phyloP scores from a whole-genome alignment of 305 asterid genomes.

The Plantago rigida region DNA sequence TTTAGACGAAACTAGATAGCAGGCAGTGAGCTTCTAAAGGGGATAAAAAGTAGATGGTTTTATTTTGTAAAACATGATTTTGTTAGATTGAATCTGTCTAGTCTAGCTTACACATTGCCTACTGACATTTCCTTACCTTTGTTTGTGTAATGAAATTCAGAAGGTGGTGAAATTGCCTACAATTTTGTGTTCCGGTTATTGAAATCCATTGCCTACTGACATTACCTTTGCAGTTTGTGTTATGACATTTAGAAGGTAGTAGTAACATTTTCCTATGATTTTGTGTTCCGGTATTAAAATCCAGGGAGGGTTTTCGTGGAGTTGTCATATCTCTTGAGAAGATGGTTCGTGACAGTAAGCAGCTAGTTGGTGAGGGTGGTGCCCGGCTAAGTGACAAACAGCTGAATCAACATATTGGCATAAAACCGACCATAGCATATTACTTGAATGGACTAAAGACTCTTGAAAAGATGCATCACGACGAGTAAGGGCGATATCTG shows the following conservation, averaged over 20 bases:
- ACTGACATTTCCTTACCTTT: neutral
- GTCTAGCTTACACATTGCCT: too few relatives aligned
- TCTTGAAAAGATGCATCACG: constrained; percentile 63
- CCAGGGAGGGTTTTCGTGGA: constrained; percentile 54
- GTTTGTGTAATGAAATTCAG: too few relatives aligned
- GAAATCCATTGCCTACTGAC: too few relatives aligned
- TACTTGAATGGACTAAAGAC: constrained; percentile 62
- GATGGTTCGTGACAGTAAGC: constrained; percentile 56
- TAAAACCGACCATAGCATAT: constrained; percentile 58
- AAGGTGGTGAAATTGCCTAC: too few relatives aligned
- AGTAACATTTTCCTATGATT: neutral
- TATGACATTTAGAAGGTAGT: neutral
- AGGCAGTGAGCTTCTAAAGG: too few relatives aligned
- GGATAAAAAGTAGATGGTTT: too few relatives aligned
- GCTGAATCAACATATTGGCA: constrained; percentile 50
- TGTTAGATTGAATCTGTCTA: neutral
- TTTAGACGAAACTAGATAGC: too few relatives aligned
- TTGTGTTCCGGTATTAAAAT: constrained; percentile 2
- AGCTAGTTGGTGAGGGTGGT: constrained; percentile 42
- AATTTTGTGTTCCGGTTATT: too few relatives aligned
- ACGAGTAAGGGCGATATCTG: constrained; percentile 43
- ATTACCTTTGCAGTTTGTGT: neutral
- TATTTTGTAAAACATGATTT: too few relatives aligned
- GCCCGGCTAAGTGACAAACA: constrained; percentile 39
- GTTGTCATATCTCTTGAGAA: constrained; percentile 52